phyloP scores from a whole-genome alignment of 208 protist species.

The Balamuthia mandrillaris region DNA sequence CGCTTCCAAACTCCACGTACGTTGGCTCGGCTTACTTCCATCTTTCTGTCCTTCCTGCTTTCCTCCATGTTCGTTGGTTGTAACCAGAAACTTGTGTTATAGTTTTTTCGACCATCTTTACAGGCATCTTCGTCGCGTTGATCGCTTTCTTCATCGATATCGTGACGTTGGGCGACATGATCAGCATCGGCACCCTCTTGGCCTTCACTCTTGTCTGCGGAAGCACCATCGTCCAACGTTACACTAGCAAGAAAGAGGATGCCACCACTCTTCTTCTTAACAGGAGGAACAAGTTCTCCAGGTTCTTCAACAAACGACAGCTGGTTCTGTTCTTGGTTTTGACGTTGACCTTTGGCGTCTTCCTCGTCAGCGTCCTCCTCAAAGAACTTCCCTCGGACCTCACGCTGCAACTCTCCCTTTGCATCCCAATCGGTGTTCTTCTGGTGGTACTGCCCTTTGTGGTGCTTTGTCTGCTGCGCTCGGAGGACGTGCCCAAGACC shows the following conservation, averaged over 20 bases:
- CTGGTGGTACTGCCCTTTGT: neutral
- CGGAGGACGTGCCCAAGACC: neutral
- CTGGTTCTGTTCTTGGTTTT: neutral
- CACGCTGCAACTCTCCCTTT: neutral
- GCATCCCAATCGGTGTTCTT: neutral
- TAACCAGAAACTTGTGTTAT: neutral
- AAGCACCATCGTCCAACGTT: conserved; percentile 40
- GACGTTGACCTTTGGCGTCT: neutral
- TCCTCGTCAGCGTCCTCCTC: neutral
- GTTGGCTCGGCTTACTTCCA: neutral
- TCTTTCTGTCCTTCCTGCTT: neutral
- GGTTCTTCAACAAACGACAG: neutral
- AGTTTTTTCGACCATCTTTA: conserved; percentile 31
- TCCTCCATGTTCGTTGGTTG: conserved; percentile 15
- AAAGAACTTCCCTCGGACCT: neutral
- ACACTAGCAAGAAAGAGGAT: neutral
- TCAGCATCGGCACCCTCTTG: conserved; percentile 64
- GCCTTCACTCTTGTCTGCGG: conserved; percentile 60
- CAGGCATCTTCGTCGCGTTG: conserved; percentile 37
- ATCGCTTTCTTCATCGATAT: conserved; percentile 58
- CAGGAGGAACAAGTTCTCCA: neutral
- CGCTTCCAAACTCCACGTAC: neutral
- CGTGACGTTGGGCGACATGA: conserved; percentile 56
- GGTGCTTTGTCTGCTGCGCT: neutral
- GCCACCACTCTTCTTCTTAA: neutral